Conservation (phyloP, 345 rosid genomes). For the Arabidopsis thaliana region DNA sequence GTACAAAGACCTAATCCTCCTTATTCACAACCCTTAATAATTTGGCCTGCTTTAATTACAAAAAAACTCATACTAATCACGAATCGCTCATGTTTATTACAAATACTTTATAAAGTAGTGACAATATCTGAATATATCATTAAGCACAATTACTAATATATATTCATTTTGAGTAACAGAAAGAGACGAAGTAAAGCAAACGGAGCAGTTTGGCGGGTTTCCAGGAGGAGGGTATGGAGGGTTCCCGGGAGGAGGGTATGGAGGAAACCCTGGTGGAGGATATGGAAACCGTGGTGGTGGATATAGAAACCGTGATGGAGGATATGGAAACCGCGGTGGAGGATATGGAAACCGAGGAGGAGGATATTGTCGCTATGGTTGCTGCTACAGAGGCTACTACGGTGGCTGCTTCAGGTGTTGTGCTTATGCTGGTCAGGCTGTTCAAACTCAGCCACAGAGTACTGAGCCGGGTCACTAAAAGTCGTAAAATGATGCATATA, state of each 20-base stretch:
- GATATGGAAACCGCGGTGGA: slow-evolving; percentile 20
- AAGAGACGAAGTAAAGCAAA: background rate
- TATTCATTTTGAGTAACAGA: slow-evolving; percentile 18
- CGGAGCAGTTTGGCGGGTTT: slow-evolving; percentile 26
- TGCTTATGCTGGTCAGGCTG: slow-evolving; percentile 34
- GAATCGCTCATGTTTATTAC: too few species aligned
- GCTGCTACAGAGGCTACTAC: slow-evolving; percentile 32
- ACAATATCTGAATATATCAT: background rate
- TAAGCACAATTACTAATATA: background rate
- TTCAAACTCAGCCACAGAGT: background rate
- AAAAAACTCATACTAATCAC: background rate
- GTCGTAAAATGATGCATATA: background rate
- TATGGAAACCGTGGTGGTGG: background rate
- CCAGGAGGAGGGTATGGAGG: slow-evolving; percentile 23
- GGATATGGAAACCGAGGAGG: slow-evolving; percentile 28
- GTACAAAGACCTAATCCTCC: background rate
- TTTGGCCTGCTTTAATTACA: background rate
- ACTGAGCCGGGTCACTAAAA: slow-evolving; percentile 28
- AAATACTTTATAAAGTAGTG: too few species aligned
- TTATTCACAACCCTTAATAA: background rate
- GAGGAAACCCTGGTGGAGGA: background rate
- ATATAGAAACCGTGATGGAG: background rate
- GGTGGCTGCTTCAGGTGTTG: slow-evolving; percentile 30
- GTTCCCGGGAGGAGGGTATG: slow-evolving; percentile 9
- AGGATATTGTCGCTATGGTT: slow-evolving; percentile 29